Evolutionary conservation across 1,284 basidiomycete genomes (phyloP).

Genomic region (Termitomyces sp.): DNA sequence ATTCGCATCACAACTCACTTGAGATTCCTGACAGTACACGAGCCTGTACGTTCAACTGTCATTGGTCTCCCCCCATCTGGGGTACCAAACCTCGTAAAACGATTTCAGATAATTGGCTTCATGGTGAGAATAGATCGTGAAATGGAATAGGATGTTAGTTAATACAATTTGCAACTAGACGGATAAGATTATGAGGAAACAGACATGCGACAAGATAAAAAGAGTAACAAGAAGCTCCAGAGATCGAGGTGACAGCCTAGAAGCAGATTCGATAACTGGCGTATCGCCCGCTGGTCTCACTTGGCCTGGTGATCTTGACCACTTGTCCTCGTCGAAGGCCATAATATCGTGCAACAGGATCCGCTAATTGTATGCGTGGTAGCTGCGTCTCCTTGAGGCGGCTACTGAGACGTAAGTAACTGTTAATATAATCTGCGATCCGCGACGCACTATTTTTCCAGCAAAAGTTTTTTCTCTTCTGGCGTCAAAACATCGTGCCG

Average conservation of each 20-base stretch:
- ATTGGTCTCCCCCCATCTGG: too few relatives aligned
- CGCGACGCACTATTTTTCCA: conserved; percentile 86
- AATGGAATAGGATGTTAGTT: conserved; percentile 11
- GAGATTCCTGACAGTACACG: conserved; percentile 1
- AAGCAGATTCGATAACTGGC: conserved; percentile 90
- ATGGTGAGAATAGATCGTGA: not conserved
- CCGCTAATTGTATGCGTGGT: conserved; percentile 92
- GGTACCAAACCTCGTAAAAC: not conserved
- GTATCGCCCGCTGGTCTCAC: conserved; percentile 95
- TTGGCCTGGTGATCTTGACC: conserved; percentile 96
- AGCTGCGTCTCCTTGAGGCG: conserved; percentile 98
- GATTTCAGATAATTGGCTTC: not conserved
- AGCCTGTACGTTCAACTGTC: not conserved
- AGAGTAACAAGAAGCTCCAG: conserved; percentile 7
- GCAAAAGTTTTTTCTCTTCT: conserved; percentile 83
- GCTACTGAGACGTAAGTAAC: conserved; percentile 39
- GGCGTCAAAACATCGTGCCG: conserved; percentile 84
- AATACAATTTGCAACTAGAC: conserved; percentile 15
- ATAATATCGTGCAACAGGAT: conserved; percentile 98
- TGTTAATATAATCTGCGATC: conserved; percentile 9
- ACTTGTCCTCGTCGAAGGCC: conserved; percentile 94
- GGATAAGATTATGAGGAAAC: conserved; percentile 14
- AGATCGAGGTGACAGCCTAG: conserved; percentile 29
- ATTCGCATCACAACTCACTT: conserved; percentile 7
- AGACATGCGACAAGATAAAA: conserved; percentile 11